phyloP scores from a whole-genome alignment of 208 protist species.

The Blastocrithidia nonstop region DNA sequence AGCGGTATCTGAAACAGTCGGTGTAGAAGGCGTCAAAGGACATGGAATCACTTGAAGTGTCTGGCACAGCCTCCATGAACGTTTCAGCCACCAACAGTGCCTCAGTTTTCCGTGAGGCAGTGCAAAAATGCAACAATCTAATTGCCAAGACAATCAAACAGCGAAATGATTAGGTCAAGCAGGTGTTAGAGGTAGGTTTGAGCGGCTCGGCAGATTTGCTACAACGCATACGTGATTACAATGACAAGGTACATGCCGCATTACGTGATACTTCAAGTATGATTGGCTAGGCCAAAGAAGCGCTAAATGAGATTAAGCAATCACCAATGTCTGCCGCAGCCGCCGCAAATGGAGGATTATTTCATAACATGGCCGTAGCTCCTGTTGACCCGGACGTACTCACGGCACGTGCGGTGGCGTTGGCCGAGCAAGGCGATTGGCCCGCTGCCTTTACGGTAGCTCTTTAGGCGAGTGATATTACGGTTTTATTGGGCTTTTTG shows the following conservation, averaged over 20 bases:
- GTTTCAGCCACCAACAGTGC: constrained; percentile 44
- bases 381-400: constrained; percentile 48
- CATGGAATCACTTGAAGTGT: constrained; percentile 30
- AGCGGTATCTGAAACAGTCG: constrained; percentile 44
- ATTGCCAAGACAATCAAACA: constrained; percentile 17
- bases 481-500: constrained; percentile 64
- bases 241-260: no score
- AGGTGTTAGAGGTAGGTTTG: constrained; percentile 18
- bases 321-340: no score
- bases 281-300: no score
- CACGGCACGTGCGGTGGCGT: constrained; percentile 25
- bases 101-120: constrained; percentile 32
- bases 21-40: constrained; percentile 49
- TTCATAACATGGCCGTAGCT: no score
- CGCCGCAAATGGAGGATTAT: no score
- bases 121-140: constrained; percentile 30
- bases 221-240: no score
- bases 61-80: constrained; percentile 12
- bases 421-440: constrained; percentile 57
- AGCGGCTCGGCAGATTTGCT: no score
- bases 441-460: constrained; percentile 40
- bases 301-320: no score
- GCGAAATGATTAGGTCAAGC: constrained; percentile 16
- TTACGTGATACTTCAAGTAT: no score
- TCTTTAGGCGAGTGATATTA: constrained; percentile 55